Conservation (phyloP, 179 eudicot species). For the Corrigiola litoralis region DNA sequence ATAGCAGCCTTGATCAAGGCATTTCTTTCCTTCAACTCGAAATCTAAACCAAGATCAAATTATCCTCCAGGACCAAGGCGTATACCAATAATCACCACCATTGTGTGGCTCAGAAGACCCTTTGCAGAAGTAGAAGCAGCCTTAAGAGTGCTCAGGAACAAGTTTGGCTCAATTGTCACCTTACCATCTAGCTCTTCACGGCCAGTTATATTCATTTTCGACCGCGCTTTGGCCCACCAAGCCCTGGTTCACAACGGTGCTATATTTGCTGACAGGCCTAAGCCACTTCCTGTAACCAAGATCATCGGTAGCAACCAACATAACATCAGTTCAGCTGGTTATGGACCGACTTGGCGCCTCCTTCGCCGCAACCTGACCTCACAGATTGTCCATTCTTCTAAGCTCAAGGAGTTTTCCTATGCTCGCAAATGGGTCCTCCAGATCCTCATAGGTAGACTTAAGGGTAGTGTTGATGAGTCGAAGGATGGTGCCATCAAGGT, state of each 20-base stretch:
- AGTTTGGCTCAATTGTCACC: conserved; percentile 9
- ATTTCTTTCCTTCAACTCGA: not conserved
- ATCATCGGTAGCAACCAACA: not conserved
- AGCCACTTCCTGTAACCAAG: not conserved
- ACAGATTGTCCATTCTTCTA: conserved; percentile 7
- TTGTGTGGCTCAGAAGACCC: conserved; percentile 1
- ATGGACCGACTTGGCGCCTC: conserved; percentile 13
- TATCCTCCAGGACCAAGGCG: conserved; percentile 10
- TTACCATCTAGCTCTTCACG: not conserved
- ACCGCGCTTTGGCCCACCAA: conserved; percentile 7
- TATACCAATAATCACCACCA: not conserved
- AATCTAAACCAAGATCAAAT: not conserved
- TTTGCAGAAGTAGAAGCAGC: not conserved
- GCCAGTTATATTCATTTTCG: not conserved
- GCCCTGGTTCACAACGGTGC: conserved; percentile 13
- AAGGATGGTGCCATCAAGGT: conserved; percentile 7
- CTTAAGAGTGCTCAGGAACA: not conserved
- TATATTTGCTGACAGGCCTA: conserved; percentile 13
- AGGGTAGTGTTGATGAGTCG: not conserved
- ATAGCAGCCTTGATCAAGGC: not conserved
- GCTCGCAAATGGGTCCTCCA: conserved; percentile 12
- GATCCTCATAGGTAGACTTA: not conserved
- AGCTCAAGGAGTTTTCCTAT: not conserved
- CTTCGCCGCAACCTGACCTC: conserved; percentile 13
- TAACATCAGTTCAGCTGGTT: conserved; percentile 12